phyloP scores from a whole-genome alignment of 805 yeast species.

The Brettanomyces anomalus region DNA sequence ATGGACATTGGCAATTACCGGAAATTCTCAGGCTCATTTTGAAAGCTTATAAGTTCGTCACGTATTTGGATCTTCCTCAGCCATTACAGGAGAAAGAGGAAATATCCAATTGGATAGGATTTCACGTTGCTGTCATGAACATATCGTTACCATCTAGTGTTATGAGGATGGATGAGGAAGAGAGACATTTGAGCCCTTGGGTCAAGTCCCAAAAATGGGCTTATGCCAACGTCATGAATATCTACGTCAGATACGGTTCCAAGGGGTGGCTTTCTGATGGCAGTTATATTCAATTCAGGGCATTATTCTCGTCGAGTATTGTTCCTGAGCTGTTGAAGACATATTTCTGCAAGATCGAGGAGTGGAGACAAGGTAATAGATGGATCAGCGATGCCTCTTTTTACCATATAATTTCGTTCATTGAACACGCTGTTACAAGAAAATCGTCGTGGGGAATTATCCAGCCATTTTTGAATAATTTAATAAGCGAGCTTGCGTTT shows the following conservation, averaged over 20 bases:
- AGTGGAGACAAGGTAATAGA: slow-evolving; percentile 55
- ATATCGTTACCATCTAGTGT: slow-evolving; percentile 49
- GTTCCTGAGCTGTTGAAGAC: slow-evolving; percentile 66
- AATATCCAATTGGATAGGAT: slow-evolving; percentile 61
- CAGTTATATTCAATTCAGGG: slow-evolving; percentile 52
- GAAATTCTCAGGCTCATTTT: slow-evolving; percentile 71
- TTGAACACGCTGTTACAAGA: slow-evolving; percentile 51
- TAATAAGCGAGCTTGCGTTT: slow-evolving; percentile 66
- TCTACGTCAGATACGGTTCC: slow-evolving; percentile 66
- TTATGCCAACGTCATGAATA: slow-evolving; percentile 62
- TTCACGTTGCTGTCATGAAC: slow-evolving; percentile 62
- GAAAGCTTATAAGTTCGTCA: slow-evolving; percentile 74
- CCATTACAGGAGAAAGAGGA: slow-evolving; percentile 47
- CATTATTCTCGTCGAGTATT: slow-evolving; percentile 44
- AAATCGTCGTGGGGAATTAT: slow-evolving; percentile 60
- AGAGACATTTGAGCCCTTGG: slow-evolving; percentile 48
- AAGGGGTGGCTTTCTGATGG: slow-evolving; percentile 34
- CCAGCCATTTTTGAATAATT: slow-evolving; percentile 56
- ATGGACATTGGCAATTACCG: slow-evolving; percentile 31
- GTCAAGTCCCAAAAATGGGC: slow-evolving; percentile 85
- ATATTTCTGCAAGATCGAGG: slow-evolving; percentile 56
- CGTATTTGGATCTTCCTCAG: slow-evolving; percentile 70
- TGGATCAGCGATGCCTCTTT: slow-evolving; percentile 68
- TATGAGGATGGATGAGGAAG: slow-evolving; percentile 40
- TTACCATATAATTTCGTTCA: slow-evolving; percentile 54